These are phyloP conservation scores for Inonotus hispidus DNA, from an alignment of 1,284 basidiomycete species.

Conservation along the genomic window DNA sequence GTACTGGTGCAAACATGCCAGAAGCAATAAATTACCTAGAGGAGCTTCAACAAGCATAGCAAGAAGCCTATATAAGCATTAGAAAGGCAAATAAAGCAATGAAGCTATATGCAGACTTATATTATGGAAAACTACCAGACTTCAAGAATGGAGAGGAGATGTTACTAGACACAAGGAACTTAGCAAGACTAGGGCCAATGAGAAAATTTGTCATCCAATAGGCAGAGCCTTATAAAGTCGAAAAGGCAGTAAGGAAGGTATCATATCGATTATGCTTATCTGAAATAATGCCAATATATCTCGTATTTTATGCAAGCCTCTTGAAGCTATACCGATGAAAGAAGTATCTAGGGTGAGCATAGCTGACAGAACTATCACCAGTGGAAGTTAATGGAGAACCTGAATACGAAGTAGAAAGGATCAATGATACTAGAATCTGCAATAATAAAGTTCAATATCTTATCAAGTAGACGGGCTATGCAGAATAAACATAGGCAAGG, in stretches of 20 bases:
- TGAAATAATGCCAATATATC: conserved; percentile 28
- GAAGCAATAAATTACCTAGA: neutral
- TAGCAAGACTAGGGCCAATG: conserved; percentile 26
- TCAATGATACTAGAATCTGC: neutral
- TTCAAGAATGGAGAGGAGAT: conserved; percentile 29
- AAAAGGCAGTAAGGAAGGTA: conserved; percentile 22
- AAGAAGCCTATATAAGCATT: conserved; percentile 5
- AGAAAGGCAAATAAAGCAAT: conserved; percentile 22
- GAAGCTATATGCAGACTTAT: conserved; percentile 21
- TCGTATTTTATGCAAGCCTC: conserved; percentile 33
- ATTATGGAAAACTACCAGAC: conserved; percentile 14
- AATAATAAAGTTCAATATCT: neutral
- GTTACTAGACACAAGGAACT: conserved; percentile 26
- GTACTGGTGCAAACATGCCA: neutral
- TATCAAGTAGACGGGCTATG: neutral
- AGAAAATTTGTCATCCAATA: conserved; percentile 27
- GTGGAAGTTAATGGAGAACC: neutral
- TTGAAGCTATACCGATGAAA: conserved; percentile 21
- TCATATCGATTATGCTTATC: conserved; percentile 33
- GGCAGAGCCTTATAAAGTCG: conserved; percentile 33
- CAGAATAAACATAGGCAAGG: neutral
- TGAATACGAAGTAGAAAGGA: neutral
- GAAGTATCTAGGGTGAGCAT: neutral
- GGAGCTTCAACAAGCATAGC: neutral
- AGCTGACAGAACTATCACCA: neutral